Percentiles rank a stretch among this genome's conserved stretches.
phyloP scores from a whole-genome alignment of 1,284 basidiomycete species.

The Microbotryum intermedium region DNA sequence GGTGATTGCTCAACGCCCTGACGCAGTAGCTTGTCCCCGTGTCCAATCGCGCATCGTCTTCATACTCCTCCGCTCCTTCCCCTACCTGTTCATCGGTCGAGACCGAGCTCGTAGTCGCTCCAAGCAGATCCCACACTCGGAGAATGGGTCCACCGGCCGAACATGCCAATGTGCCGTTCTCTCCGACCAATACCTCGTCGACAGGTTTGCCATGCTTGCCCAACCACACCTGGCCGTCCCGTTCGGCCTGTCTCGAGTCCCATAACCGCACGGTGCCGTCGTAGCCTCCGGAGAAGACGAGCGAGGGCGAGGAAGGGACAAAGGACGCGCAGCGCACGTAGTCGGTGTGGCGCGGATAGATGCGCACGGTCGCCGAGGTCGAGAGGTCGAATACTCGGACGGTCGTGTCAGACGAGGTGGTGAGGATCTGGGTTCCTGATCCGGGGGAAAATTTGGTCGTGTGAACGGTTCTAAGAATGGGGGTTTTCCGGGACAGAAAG shows the following conservation, averaged over 20 bases:
- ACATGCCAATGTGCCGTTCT: slow-evolving; percentile 75
- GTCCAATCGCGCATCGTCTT: slow-evolving; percentile 38
- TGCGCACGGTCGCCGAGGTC: slow-evolving; percentile 68
- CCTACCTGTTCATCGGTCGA: not conserved
- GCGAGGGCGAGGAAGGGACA: slow-evolving; percentile 68
- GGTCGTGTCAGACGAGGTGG: slow-evolving; percentile 93
- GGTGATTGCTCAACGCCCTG: slow-evolving; percentile 87
- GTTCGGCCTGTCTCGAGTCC: slow-evolving; percentile 54
- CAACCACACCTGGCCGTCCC: slow-evolving; percentile 27
- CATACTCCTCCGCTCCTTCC: slow-evolving; percentile 35
- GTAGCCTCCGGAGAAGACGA: slow-evolving; percentile 88
- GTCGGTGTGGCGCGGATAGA: slow-evolving; percentile 79
- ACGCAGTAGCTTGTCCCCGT: slow-evolving; percentile 48
- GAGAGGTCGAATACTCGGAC: slow-evolving; percentile 93
- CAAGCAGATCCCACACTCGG: slow-evolving; percentile 90
- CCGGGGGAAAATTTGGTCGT: slow-evolving; percentile 78
- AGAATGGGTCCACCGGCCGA: slow-evolving; percentile 87
- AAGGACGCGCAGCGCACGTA: slow-evolving; percentile 91
- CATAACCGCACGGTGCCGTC: slow-evolving; percentile 85
- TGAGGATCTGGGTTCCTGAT: slow-evolving; percentile 54
- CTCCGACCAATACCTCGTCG: slow-evolving; percentile 89
- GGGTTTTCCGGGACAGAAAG: too few species aligned
- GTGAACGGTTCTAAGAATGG: slow-evolving; percentile 67
- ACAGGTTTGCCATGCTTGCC: slow-evolving; percentile 53
- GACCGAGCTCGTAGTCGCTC: slow-evolving; percentile 52